Evolutionary conservation across 768 basidiomycete species (phyloP), one percentile per base, ranked within the genome.

Genomic region (Ephemerocybe angulata): DNA sequence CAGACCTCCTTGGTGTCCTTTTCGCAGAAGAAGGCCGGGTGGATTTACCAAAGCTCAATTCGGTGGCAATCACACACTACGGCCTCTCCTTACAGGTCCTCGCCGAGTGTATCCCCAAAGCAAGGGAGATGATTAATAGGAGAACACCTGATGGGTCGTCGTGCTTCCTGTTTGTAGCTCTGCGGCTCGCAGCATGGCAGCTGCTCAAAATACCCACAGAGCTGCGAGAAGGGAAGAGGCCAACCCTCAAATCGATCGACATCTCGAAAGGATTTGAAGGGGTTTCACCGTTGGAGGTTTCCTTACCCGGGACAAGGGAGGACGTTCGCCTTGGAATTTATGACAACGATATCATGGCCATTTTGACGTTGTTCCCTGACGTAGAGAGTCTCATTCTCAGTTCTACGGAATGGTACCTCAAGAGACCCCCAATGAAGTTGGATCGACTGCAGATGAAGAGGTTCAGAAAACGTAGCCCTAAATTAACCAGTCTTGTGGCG

Each of bases 391-490:
- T 48, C 7, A 48, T 48, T 3, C 28, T 48, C 8, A 28, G 46
- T 30, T 48, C 46, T 17, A 48, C 46, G 21, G 48, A 50, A 15
- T 50, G 48, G 48, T 50, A 50, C 29, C 29, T 50, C 19, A 50
- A 35, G 31, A 31, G 31, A 24, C 30, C 48, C 19, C 30, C 48
- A 3, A 3, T 33, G 19, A 12, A 28, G 8, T 15, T 50, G 29
- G 48, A 50, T 8, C 48, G 29, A 7, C 30, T 22, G 19, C 48
- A 50, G 17, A 15, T 50, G 30, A 50, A 33, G 29, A 50, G 24
- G 21, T 50, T 50, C 19, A 50, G 48, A 30, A 28, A 50, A 15
- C 48, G 48, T 12, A 12, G 48, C 35, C 48, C 48, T 10, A 10
- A 13, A 11, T 33, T 50, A 12, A 6, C 31, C 48, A 50, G 30